A percentile compares a stretch with the other conserved stretches of the same genome.
Conservation (phyloP, 208 protist genomes). For the Giardia duodenalis region DNA sequence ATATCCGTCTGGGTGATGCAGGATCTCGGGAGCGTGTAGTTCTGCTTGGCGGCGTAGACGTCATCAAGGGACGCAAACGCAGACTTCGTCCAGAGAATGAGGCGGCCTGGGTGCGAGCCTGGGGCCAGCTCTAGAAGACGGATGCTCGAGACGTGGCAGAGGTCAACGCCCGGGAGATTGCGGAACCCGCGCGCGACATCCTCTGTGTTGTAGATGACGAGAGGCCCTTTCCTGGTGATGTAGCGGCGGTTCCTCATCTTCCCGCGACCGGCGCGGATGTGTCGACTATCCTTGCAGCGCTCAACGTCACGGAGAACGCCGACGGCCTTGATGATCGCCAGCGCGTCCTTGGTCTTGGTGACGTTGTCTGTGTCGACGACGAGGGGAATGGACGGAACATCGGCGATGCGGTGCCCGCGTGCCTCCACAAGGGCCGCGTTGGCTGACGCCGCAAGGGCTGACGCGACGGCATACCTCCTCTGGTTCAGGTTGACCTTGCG, state of each 20-base stretch:
- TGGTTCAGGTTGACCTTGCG: constrained; percentile 84
- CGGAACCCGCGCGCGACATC: constrained; percentile 61
- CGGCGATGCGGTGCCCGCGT: constrained; percentile 79
- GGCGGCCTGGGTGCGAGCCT: constrained; percentile 91
- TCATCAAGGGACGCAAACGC: constrained; percentile 84
- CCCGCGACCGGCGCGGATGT: constrained; percentile 73
- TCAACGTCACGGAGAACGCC: constrained; percentile 78
- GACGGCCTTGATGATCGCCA: constrained; percentile 69
- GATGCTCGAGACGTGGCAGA: constrained; percentile 66
- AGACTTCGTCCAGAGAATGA: constrained; percentile 91
- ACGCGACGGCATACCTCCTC: constrained; percentile 78
- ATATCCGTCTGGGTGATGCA: constrained; percentile 65
- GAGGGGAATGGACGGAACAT: constrained; percentile 79
- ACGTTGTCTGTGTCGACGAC: constrained; percentile 72
- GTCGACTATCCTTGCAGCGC: constrained; percentile 61
- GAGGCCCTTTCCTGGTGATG: constrained; percentile 70
- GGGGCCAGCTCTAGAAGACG: constrained; percentile 94
- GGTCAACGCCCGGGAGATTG: constrained; percentile 87
- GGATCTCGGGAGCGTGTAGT: constrained; percentile 55
- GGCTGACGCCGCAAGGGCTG: constrained; percentile 85
- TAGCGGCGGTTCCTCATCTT: constrained; percentile 89
- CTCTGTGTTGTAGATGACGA: constrained; percentile 75
- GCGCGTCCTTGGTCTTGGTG: constrained; percentile 80
- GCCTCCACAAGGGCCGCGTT: constrained; percentile 81
- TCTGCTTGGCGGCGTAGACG: constrained; percentile 79